Evolutionary conservation across 83 land plant genomes (phyloP), one percentile per base, ranked within the genome.

Genomic region (Diphasiastrum complanatum): DNA sequence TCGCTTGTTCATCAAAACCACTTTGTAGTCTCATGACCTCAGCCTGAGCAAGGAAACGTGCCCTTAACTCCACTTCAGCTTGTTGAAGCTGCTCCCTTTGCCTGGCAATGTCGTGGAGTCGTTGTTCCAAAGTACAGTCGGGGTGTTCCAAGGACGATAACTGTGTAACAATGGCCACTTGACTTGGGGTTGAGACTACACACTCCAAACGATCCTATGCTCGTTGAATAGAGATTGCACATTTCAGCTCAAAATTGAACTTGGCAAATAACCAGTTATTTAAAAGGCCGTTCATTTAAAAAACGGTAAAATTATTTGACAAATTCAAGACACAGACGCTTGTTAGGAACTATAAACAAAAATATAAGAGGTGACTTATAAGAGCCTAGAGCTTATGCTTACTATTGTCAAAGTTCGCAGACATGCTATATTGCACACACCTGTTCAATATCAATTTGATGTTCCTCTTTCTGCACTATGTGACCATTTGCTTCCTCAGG

Each of bases 31-130:
- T 74, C 67, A 81, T 18, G 24, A 85, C 61, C 68, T 83, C 82
- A 12, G 87, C 55, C 46, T 81, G 57, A 28, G 85, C 85, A 75
- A 93, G 74, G 24, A 78, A 61, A 61, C 71, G 81, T 33, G 84
- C 85, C 60, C 72, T 67, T 14, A 93, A 77, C 41, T 93, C 99
- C 63, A 84, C 63, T 75, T 93, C 92, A 63, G 81, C 30, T 5
- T 75, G 78, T 56, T 89, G 86, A 50, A 93, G 53, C 41, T 84
- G 83, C 64, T 81, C 89, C 52, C 96, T 85, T 69, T 84, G 72
- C 43, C 81, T 79, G 23, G 79, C 24, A 47, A 93, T 64, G 34
- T 66, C 76, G 40, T 74, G 76, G 26, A 93, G 62, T 23, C 72
- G 73, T 64, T 85, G 89, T 69, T 83, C 80, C 60, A 88, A 30